Base-by-base conservation (phyloP, 768 basidiomycete species). In the Dioszegia hungarica region DNA sequence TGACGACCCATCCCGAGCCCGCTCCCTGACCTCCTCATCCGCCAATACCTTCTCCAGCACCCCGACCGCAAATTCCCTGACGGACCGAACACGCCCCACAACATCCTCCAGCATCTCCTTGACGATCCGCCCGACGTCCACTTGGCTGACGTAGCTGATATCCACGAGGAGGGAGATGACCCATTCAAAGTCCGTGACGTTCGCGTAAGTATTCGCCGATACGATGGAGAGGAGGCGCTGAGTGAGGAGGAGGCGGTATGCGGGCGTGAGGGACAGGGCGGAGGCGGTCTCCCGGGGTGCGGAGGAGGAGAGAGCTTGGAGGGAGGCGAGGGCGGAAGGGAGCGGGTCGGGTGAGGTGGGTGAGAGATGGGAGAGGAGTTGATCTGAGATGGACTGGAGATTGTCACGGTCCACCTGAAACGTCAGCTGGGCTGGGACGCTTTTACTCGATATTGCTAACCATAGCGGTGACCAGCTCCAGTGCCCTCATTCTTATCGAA, bases 151-250 rank as follows among this genome's bases (percentile, higher is more conserved):
- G 70, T 95, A 90, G 0, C 90, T 85, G 9, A 98, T 80, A 70
- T 97, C 92, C 43, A 97, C 83, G 27, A 98, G 84, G 8, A 93
- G 90, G 4, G 94, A 95, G 20, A 98, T 81, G 74, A 91, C 95
- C 94, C 95, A 99, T 71, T 97, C 90, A 70, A 98, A 98, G 77
- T 97, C 93, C 41, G 82, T 81, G 25, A 99, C 81, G 67, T 91
- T 87, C 50, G 86, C 85, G 72, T 94, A 98, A 20, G 86, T 87
- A 34, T 85, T 85, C 54, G 84, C 82, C 1, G 89, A 87, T 56
- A 89, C 87, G 65, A 98, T 88, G n/a, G 80, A 78, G n/a, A 98
- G 80, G 60, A 98, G 88, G 17, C 84, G 82, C 62, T 87, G 84
- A 9, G 89, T 82, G 29, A 98, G 82, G 39, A 85, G 83, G 20